A percentile compares a stretch with the other conserved stretches of the same genome.
These are phyloP conservation scores for Russula sp. DNA, from an alignment of 768 basidiomycete genomes.

Conservation along the genomic window DNA sequence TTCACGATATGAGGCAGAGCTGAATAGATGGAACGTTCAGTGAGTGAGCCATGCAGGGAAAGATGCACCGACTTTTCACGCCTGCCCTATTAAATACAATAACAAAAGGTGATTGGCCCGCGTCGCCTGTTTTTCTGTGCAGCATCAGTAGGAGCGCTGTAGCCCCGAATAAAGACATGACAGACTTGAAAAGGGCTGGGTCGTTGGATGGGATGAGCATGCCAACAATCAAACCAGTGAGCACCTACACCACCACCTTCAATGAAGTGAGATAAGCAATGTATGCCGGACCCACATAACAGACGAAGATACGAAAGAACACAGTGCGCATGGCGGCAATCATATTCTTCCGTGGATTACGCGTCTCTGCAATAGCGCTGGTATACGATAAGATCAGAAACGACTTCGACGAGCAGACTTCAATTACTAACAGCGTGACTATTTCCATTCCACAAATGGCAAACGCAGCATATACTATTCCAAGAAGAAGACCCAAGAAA, in stretches of 20 bases:
- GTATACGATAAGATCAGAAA: constrained; percentile 4
- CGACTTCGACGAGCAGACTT: not conserved
- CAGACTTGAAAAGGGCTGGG: constrained; percentile 27
- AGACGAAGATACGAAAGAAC: constrained; percentile 29
- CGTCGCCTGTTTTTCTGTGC: constrained; percentile 26
- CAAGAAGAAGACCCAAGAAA: constrained; percentile 28
- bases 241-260: constrained; percentile 14
- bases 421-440: constrained; percentile 24
- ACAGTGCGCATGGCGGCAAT: constrained; percentile 28
- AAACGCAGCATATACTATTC: constrained; percentile 27
- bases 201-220: constrained; percentile 32
- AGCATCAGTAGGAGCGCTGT: not conserved
- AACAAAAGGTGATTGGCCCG: constrained; percentile 30
- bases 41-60: not conserved
- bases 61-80: constrained; percentile 22
- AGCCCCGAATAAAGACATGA: not conserved
- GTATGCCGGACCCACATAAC: constrained; percentile 18
- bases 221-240: constrained; percentile 28
- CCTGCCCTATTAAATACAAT: constrained; percentile 28
- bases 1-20: constrained; percentile 30
- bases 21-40: constrained; percentile 2
- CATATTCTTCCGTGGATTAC: constrained; percentile 29
- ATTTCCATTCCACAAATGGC: constrained; percentile 31
- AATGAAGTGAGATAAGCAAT: not conserved
- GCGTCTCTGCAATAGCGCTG: constrained; percentile 30